These are phyloP conservation scores for Hypomontagnella monticulosa DNA, from an alignment of 495 filamentous ascomycete species.

Conservation along the genomic window DNA sequence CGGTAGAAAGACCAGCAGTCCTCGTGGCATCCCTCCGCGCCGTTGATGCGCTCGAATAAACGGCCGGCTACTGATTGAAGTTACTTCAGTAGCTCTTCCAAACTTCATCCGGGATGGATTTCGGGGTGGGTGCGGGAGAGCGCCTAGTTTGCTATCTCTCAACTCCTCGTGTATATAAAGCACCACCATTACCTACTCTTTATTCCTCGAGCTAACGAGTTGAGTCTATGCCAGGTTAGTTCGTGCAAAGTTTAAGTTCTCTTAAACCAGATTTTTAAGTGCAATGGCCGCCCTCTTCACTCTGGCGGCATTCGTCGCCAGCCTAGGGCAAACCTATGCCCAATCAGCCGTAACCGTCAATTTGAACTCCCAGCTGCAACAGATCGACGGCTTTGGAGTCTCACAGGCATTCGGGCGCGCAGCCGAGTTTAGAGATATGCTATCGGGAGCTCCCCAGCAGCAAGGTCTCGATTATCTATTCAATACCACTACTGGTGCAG, in stretches of 20 bases:
- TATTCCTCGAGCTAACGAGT: no score
- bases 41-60: constrained; percentile 17
- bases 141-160: not conserved
- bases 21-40: constrained; percentile 2
- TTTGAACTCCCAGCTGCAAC: constrained; percentile 45
- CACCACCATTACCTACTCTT: not conserved
- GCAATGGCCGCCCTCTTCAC: constrained; percentile 15
- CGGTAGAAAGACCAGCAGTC: not conserved
- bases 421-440: constrained; percentile 50
- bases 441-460: constrained; percentile 38
- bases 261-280: not conserved
- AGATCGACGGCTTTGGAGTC: constrained; percentile 60
- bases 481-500: constrained; percentile 57
- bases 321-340: constrained; percentile 18
- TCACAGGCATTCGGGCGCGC: constrained; percentile 63
- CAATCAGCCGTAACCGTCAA: constrained; percentile 50
- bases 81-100: not conserved
- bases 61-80: constrained; percentile 12
- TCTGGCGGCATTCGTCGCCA: constrained; percentile 13
- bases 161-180: constrained; percentile 15
- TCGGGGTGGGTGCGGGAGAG: not conserved
- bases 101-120: not conserved
- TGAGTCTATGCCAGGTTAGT: not conserved
- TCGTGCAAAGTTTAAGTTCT: not conserved
- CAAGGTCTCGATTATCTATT: constrained; percentile 60